Conservation (phyloP, 2,329 filamentous ascomycete genomes). For the Cladosporium sp. region DNA sequence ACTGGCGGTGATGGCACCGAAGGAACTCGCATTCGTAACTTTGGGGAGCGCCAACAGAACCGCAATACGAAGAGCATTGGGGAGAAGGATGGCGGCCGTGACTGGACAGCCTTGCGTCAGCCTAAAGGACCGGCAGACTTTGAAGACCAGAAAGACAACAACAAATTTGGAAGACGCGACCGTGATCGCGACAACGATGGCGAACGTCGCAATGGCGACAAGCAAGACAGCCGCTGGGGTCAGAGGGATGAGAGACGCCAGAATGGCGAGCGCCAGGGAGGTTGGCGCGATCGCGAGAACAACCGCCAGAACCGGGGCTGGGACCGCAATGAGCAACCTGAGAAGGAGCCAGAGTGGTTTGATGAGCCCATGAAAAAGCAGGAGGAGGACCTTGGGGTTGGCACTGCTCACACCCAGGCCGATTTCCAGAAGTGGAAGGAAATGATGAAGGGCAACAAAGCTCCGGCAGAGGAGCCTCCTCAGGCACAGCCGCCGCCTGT, state of each 20-base stretch:
- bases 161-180: slow-evolving; percentile 39
- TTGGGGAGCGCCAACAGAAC: slow-evolving; percentile 40
- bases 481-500: slow-evolving; percentile 18
- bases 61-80: slow-evolving; percentile 33
- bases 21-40: slow-evolving; percentile 35
- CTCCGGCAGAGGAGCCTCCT: slow-evolving; percentile 20
- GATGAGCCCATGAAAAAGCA: slow-evolving; percentile 60
- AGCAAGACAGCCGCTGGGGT: slow-evolving; percentile 65
- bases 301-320: slow-evolving; percentile 50
- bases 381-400: slow-evolving; percentile 50
- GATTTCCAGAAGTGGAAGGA: slow-evolving; percentile 96
- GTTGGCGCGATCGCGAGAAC: slow-evolving; percentile 52
- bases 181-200: slow-evolving; percentile 41
- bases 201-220: slow-evolving; percentile 62
- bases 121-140: slow-evolving; percentile 42
- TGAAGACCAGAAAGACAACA: slow-evolving; percentile 64
- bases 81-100: slow-evolving; percentile 34
- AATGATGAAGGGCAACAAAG: slow-evolving; percentile 59
- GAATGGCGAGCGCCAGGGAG: slow-evolving; percentile 46
- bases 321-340: slow-evolving; percentile 53
- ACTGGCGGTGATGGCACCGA: slow-evolving; percentile 29
- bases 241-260: slow-evolving; percentile 33
- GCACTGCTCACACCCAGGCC: slow-evolving; percentile 66
- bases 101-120: slow-evolving; percentile 69
- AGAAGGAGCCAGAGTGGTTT: slow-evolving; percentile 89